phyloP scores from a whole-genome alignment of 1,284 basidiomycete genomes.

The Cutaneotrichosporon sp. region DNA sequence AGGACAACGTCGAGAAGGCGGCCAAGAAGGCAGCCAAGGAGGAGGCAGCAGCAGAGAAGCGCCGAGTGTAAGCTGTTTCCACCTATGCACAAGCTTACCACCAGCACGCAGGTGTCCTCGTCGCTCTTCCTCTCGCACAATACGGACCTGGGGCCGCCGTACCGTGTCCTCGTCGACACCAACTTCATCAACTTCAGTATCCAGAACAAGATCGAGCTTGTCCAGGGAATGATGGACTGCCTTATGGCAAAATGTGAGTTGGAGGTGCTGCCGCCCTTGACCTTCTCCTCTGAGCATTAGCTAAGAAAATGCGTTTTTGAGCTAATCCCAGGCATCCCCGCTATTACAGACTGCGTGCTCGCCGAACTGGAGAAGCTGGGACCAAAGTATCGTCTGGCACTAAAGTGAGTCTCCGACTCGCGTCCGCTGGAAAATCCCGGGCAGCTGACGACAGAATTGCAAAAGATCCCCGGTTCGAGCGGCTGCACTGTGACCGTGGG shows the following conservation, averaged over 20 bases:
- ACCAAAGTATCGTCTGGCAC: constrained; percentile 87
- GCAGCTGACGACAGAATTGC: constrained; percentile 62
- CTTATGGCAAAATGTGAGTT: constrained; percentile 93
- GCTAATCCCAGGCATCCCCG: constrained; percentile 74
- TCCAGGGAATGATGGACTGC: constrained; percentile 99
- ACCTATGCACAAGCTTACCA: neutral
- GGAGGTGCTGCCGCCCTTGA: too few species aligned
- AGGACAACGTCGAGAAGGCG: constrained; percentile 52
- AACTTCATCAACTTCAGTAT: constrained; percentile 99
- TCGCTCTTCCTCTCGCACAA: constrained; percentile 90
- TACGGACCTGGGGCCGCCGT: constrained; percentile 90
- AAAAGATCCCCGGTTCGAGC: constrained; percentile 93
- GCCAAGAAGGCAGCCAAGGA: constrained; percentile 51
- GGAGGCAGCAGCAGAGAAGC: constrained; percentile 47
- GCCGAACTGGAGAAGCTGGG: constrained; percentile 97
- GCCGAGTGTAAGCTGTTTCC: constrained; percentile 15
- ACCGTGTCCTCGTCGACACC: constrained; percentile 95
- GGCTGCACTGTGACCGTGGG: constrained; percentile 67
- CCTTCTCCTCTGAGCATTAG: too few species aligned
- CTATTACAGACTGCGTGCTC: constrained; percentile 96
- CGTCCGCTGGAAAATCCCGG: too few species aligned
- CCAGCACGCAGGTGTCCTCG: constrained; percentile 28
- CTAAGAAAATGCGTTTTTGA: too few species aligned
- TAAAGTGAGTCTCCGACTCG: constrained; percentile 68
- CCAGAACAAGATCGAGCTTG: constrained; percentile 95